Evolutionary conservation across 2,329 filamentous ascomycete species (phyloP).

Genomic region (Penicillium olsonii): DNA sequence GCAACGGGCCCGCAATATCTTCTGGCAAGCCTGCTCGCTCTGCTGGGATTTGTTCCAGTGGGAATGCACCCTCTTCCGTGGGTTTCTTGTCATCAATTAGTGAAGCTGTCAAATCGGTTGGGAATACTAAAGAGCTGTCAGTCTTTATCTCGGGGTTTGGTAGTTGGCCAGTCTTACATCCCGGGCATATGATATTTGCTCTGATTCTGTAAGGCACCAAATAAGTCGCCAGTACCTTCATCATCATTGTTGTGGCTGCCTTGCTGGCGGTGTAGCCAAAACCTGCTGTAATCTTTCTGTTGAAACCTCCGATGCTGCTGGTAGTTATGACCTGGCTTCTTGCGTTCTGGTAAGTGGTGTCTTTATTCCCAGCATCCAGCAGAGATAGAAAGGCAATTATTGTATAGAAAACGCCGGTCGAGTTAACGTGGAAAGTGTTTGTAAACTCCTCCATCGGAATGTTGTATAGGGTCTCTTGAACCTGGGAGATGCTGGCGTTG

Average conservation of each 20-base stretch:
- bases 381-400: constrained; percentile 36
- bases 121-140: constrained; percentile 6
- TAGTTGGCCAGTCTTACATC: background rate
- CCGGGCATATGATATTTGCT: constrained; percentile 20
- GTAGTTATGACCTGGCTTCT: constrained; percentile 30
- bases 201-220: constrained; percentile 16
- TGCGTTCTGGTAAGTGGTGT: background rate
- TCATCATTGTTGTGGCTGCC: constrained; percentile 18
- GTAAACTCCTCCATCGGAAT: constrained; percentile 26
- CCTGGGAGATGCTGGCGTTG: background rate
- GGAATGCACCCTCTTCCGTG: constrained; percentile 10
- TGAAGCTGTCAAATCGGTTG: constrained; percentile 1
- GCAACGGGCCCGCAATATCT: constrained; percentile 52
- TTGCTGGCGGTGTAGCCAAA: constrained; percentile 26
- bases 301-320: constrained; percentile 23
- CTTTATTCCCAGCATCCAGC: constrained; percentile 34
- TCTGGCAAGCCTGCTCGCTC: constrained; percentile 43
- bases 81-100: background rate
- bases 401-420: constrained; percentile 35
- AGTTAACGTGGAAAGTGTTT: constrained; percentile 30
- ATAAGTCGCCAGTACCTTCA: constrained; percentile 12
- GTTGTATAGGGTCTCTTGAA: constrained; percentile 8
- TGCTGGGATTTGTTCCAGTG: constrained; percentile 7
- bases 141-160: constrained; percentile 13
- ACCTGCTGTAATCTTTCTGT: constrained; percentile 19